These are phyloP conservation scores for Penicillium soppii DNA, from an alignment of 495 filamentous ascomycete species.

Conservation along the genomic window DNA sequence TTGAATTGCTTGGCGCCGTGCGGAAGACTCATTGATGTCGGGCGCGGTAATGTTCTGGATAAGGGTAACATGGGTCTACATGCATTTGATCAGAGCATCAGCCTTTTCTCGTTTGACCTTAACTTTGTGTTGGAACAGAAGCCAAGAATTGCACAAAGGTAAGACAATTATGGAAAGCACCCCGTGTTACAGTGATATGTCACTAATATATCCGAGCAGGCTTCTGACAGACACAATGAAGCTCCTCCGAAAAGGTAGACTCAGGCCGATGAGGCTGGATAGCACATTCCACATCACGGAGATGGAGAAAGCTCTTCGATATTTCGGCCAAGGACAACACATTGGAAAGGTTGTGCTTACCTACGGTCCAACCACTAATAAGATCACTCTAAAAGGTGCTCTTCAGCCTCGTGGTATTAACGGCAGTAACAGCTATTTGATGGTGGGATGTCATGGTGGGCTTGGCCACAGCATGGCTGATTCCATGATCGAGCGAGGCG, in stretches of 20 bases:
- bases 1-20: not conserved
- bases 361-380: not conserved
- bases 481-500: not conserved
- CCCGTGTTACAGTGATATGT: not conserved
- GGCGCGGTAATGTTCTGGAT: not conserved
- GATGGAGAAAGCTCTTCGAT: not conserved
- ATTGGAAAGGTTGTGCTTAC: constrained; percentile 2
- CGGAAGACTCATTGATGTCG: not conserved
- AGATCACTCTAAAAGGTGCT: not conserved
- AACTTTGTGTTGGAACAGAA: not conserved
- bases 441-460: not conserved
- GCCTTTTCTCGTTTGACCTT: constrained; percentile 1
- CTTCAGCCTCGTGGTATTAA: not conserved
- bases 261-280: not conserved
- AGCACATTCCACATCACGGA: constrained; percentile 1
- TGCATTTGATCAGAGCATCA: constrained; percentile 1
- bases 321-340: constrained; percentile 5
- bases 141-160: not conserved
- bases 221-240: not conserved
- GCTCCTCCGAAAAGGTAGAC: not conserved
- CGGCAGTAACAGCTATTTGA: not conserved
- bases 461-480: not conserved
- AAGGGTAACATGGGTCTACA: constrained; percentile 1
- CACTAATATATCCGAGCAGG: not conserved
- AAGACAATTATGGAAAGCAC: not conserved